Percentiles rank a stretch among this genome's conserved stretches.
Evolutionary conservation across 805 yeast genomes (phyloP).

Genomic region (Candida ipomoeae): DNA sequence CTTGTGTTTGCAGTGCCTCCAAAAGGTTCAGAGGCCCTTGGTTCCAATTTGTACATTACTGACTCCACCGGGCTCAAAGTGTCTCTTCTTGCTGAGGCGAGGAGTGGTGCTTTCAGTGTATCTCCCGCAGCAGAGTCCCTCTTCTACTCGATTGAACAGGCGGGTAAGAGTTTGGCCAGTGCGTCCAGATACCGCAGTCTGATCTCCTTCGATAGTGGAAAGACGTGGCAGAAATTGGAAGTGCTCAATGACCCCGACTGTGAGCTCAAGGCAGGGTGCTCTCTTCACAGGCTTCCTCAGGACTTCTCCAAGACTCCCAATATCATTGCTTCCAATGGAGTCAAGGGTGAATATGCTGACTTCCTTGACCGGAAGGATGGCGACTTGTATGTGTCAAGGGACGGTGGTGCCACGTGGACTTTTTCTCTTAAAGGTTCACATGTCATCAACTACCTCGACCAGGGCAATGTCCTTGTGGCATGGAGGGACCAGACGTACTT

Average conservation of each 20-base stretch:
- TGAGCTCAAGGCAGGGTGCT: slow-evolving; percentile 44
- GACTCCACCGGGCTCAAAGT: slow-evolving; percentile 58
- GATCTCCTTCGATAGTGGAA: slow-evolving; percentile 52
- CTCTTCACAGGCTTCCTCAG: slow-evolving; percentile 34
- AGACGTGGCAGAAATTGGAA: slow-evolving; percentile 47
- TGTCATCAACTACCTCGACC: slow-evolving; percentile 64
- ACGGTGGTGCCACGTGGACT: slow-evolving; percentile 76
- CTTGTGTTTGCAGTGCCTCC: slow-evolving; percentile 16
- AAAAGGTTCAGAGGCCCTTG: neutral
- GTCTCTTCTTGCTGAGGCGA: slow-evolving; percentile 37
- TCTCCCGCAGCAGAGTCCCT: slow-evolving; percentile 57
- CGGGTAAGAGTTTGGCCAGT: slow-evolving; percentile 11
- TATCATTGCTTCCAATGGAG: slow-evolving; percentile 31
- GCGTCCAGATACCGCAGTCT: slow-evolving; percentile 11
- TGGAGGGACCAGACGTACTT: neutral
- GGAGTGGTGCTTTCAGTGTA: slow-evolving; percentile 35
- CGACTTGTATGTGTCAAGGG: slow-evolving; percentile 61
- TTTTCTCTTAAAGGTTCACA: slow-evolving; percentile 50
- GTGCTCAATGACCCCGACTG: slow-evolving; percentile 44
- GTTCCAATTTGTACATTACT: slow-evolving; percentile 26
- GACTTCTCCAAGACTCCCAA: slow-evolving; percentile 44
- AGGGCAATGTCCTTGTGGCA: slow-evolving; percentile 61
- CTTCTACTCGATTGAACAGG: slow-evolving; percentile 46
- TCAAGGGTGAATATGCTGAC: slow-evolving; percentile 23
- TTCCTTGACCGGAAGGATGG: slow-evolving; percentile 16